Percentiles rank a stretch among this genome's conserved stretches.
Evolutionary conservation across 495 filamentous ascomycete genomes (phyloP).

Genomic region (Trichocladium antarcticum): DNA sequence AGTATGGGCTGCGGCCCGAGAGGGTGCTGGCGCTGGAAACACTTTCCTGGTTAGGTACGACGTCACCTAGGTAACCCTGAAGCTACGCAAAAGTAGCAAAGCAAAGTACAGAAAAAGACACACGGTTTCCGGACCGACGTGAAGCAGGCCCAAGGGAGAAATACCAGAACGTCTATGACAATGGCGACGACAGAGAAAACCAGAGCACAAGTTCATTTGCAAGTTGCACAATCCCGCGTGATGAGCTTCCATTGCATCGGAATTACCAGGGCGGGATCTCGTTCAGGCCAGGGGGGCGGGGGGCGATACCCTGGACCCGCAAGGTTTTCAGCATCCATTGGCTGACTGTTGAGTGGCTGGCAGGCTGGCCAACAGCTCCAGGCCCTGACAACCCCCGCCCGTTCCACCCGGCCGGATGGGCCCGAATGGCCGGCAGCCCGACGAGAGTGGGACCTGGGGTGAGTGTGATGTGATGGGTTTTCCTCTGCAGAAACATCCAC

Average conservation of each 20-base stretch:
- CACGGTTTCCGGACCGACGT: not conserved
- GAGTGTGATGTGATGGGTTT: slow-evolving; percentile 1
- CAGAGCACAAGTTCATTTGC: slow-evolving; percentile 1
- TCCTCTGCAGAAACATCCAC: not conserved
- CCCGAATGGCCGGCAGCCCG: not conserved
- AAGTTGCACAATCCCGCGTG: not conserved
- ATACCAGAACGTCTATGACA: not conserved
- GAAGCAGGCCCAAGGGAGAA: too few species aligned
- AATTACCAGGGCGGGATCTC: slow-evolving; percentile 19
- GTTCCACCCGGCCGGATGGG: not conserved
- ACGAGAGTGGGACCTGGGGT: not conserved
- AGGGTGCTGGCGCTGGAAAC: not conserved
- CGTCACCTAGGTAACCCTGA: slow-evolving; percentile 5
- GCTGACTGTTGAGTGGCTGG: too few species aligned
- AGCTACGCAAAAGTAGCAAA: not conserved
- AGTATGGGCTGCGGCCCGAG: slow-evolving; percentile 4
- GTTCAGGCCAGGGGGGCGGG: slow-evolving; percentile 4
- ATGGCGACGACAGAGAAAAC: not conserved
- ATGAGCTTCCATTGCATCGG: slow-evolving; percentile 16
- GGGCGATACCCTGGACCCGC: not conserved
- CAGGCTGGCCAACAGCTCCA: not conserved
- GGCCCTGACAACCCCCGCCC: not conserved
- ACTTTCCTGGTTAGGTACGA: slow-evolving; percentile 1
- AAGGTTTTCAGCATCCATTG: too few species aligned
- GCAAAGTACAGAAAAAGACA: not conserved